Base-by-base conservation (phyloP, 495 filamentous ascomycete genomes). In the Trichoderma erinaceum region DNA sequence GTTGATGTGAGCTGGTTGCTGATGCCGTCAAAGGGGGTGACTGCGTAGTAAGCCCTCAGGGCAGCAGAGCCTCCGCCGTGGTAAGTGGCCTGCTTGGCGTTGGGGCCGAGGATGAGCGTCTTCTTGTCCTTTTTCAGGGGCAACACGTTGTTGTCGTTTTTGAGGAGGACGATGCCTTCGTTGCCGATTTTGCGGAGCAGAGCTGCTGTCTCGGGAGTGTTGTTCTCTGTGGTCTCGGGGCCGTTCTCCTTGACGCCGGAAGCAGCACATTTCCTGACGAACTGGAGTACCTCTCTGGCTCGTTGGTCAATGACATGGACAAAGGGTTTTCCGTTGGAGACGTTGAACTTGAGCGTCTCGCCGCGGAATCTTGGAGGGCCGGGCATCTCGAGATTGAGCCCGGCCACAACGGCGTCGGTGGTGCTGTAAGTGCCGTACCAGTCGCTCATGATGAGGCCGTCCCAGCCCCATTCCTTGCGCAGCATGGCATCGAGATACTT, bases 371-470 rank as follows among this genome's bases (percentile, higher is more conserved):
- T 80, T 1, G 89, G 81, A 43, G 87, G 85, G 8, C 89, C 89
- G 4, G 89, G 88, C 89, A 92, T 92, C 73, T 92, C 89, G 13
- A 92, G 76, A 72, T 92, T 88, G 6, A 91, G 79, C 11, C 90
- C 90, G 46, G 90, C 90, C 63, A 86, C 84, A 27, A 87, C 81
- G 8, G 89, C 84, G n/a, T 85, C 86, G 1, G 84, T 83, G 12
- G 87, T 90, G 66, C 83, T 87, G 72, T 92, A 90, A 1, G 86
- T 87, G 46, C 89, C 89, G 71, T 86, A 87, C 88, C 89, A 92
- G 78, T 91, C 89, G 71, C 84, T 86, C 87, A 91, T 90, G 43
- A 89, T 76, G 52, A 88, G 71, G 0, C 89, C 90, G 56, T 90
- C 81, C 81, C 83, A 93, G 1, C 81, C 84, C 89, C 88, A 91